Percentiles rank a stretch among this genome's conserved stretches.
phyloP scores from a whole-genome alignment of 2,329 filamentous ascomycete genomes.

The Aspergillus sp. region DNA sequence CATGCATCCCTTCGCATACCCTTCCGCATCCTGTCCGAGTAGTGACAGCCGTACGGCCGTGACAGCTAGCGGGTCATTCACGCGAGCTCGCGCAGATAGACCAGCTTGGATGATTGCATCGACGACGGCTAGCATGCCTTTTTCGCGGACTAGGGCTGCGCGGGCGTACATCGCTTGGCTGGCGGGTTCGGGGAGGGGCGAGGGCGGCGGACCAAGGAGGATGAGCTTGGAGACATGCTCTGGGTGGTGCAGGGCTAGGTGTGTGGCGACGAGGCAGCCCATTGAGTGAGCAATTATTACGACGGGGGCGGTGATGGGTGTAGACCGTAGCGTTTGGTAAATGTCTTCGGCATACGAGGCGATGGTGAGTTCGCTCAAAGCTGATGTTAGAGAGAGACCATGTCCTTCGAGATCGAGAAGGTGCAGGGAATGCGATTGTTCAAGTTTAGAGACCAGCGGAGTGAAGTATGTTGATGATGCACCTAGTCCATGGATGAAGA shows the following conservation, averaged over 20 bases:
- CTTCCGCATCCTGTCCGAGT: constrained; percentile 45
- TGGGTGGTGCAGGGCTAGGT: constrained; percentile 37
- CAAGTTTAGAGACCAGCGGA: constrained; percentile 35
- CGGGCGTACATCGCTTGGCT: constrained; percentile 24
- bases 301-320: constrained; percentile 19
- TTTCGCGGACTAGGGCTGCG: constrained; percentile 36
- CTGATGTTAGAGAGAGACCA: constrained; percentile 44
- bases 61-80: constrained; percentile 27
- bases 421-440: constrained; percentile 27
- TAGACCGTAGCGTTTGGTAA: constrained; percentile 29
- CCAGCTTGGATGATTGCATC: constrained; percentile 32
- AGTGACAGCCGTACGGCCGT: constrained; percentile 41
- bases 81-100: constrained; percentile 33
- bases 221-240: constrained; percentile 40
- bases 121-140: constrained; percentile 42
- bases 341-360: constrained; percentile 41
- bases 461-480: constrained; percentile 41
- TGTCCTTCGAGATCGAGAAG: constrained; percentile 53
- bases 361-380: constrained; percentile 37
- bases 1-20: constrained; percentile 49
- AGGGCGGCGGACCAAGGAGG: constrained; percentile 43
- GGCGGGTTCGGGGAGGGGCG: constrained; percentile 36
- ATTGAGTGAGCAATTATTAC: constrained; percentile 47
- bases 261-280: constrained; percentile 44
- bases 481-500: constrained; percentile 53